Percentiles rank a stretch among this genome's conserved stretches.
Conservation (phyloP, 805 yeast species). For the Cyberlindnera samutprakarnensis region DNA sequence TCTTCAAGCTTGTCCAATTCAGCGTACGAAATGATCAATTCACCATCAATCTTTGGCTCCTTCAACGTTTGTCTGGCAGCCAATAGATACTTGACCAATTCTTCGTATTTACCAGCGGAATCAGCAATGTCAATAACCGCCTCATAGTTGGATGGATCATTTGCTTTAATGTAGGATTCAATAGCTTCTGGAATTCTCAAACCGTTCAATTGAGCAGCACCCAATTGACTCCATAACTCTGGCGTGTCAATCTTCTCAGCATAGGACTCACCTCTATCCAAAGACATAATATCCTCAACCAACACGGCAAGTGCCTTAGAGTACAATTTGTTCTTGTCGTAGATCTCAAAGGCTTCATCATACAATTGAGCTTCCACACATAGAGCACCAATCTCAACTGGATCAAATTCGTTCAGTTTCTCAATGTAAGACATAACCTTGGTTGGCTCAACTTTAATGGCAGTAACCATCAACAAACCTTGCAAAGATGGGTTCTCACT, state of each 20-base stretch:
- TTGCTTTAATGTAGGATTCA: constrained; percentile 84
- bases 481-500: constrained; percentile 92
- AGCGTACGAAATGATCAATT: constrained; percentile 83
- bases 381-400: constrained; percentile 87
- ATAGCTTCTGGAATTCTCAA: constrained; percentile 88
- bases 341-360: constrained; percentile 93
- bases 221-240: constrained; percentile 90
- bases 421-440: constrained; percentile 81
- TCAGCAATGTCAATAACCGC: constrained; percentile 93
- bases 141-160: constrained; percentile 83
- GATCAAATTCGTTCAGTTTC: constrained; percentile 84
- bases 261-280: constrained; percentile 89
- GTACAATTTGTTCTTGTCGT: constrained; percentile 73
- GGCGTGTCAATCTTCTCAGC: constrained; percentile 85
- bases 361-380: constrained; percentile 81
- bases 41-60: constrained; percentile 91
- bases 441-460: constrained; percentile 88
- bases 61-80: constrained; percentile 91
- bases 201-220: constrained; percentile 93
- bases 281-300: constrained; percentile 87
- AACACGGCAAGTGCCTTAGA: constrained; percentile 80
- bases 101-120: constrained; percentile 95
- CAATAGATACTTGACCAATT: constrained; percentile 72
- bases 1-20: constrained; percentile 66
- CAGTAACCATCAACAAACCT: constrained; percentile 87